Conservation (phyloP, 805 yeast genomes). For the Suhomyces sp. region DNA sequence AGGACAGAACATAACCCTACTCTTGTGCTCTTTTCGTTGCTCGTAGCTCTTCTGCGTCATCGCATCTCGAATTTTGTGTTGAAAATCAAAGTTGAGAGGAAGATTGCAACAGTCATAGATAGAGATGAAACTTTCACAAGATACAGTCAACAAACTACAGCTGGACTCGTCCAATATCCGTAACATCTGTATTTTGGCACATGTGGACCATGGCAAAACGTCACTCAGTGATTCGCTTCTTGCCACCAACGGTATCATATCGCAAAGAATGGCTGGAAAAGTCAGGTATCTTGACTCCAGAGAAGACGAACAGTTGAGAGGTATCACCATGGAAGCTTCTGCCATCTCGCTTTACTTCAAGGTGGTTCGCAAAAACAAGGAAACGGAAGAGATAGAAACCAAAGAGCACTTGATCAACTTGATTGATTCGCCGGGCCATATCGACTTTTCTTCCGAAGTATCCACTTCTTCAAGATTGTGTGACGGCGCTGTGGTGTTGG, state of each 20-base stretch:
- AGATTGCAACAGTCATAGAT: background rate
- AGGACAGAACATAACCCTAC: constrained; percentile 21
- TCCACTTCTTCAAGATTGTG: constrained; percentile 93
- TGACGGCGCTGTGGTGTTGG: constrained; percentile 94
- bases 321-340: constrained; percentile 96
- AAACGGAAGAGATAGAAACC: constrained; percentile 33
- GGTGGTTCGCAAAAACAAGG: constrained; percentile 46
- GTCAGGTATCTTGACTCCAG: constrained; percentile 89
- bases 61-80: background rate
- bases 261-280: constrained; percentile 93
- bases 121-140: constrained; percentile 56
- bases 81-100: background rate
- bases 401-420: constrained; percentile 83
- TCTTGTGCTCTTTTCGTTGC: constrained; percentile 6
- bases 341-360: constrained; percentile 92
- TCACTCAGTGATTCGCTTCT: constrained; percentile 87
- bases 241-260: constrained; percentile 95
- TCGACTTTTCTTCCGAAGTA: constrained; percentile 94
- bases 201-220: constrained; percentile 98
- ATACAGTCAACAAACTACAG: constrained; percentile 65
- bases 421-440: constrained; percentile 99
- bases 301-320: constrained; percentile 93
- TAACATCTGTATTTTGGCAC: constrained; percentile 94
- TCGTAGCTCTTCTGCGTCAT: background rate
- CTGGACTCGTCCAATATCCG: constrained; percentile 66